Evolutionary conservation across 495 filamentous ascomycete species (phyloP).

Genomic region (Xylaria nigripes): DNA sequence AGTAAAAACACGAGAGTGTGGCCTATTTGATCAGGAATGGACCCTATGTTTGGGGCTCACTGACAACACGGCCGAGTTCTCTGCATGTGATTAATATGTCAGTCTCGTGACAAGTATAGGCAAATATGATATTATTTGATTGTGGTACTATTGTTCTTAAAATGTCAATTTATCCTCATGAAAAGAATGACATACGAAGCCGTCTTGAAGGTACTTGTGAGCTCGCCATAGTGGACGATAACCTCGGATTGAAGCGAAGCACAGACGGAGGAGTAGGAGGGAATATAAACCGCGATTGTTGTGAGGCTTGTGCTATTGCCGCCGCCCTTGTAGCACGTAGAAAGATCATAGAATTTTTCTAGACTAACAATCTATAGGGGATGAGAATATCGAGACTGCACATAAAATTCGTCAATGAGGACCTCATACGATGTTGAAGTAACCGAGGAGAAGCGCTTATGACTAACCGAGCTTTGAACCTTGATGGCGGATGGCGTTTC

Average conservation of each 20-base stretch:
- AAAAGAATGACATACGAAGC: slow-evolving; percentile 29
- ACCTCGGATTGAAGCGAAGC: slow-evolving; percentile 4
- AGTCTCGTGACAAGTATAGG: slow-evolving; percentile 5
- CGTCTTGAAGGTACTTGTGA: slow-evolving; percentile 26
- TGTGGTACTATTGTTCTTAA: too few relatives aligned
- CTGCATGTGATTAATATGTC: slow-evolving; percentile 28
- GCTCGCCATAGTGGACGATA: slow-evolving; percentile 19
- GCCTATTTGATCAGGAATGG: not conserved
- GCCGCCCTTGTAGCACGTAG: not conserved
- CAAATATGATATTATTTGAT: too few relatives aligned
- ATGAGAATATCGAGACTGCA: not conserved
- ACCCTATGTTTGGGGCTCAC: slow-evolving; percentile 10
- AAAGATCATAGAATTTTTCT: not conserved
- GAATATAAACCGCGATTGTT: not conserved
- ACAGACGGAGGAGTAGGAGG: not conserved
- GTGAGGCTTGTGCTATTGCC: not conserved
- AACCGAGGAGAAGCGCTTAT: too few relatives aligned
- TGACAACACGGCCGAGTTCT: slow-evolving; percentile 64
- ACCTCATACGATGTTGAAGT: not conserved
- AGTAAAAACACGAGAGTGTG: too few relatives aligned
- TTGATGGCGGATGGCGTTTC: too few relatives aligned
- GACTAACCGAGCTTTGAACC: too few relatives aligned
- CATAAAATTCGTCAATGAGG: not conserved
- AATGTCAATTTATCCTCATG: not conserved
- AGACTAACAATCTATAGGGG: not conserved